Conservation (phyloP, 2,329 filamentous ascomycete genomes). For the Cladophialophora carrionii region DNA sequence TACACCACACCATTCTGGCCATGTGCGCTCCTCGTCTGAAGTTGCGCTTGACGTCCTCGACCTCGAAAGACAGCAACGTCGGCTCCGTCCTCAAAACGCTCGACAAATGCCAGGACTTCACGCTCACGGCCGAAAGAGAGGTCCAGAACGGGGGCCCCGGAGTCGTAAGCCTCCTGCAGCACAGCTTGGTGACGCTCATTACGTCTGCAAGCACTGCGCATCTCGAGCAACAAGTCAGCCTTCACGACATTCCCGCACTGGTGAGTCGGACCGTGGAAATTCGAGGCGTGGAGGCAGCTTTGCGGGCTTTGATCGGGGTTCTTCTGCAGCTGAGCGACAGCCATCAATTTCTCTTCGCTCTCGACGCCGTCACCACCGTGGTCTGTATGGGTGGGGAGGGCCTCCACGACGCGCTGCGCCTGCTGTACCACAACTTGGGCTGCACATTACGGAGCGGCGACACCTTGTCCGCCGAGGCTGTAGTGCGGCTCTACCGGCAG, state of each 20-base stretch:
- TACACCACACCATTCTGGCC: slow-evolving; percentile 63
- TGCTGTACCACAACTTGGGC: slow-evolving; percentile 47
- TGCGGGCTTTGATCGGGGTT: slow-evolving; percentile 48
- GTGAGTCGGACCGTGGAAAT: slow-evolving; percentile 44
- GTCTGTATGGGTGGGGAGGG: slow-evolving; percentile 49
- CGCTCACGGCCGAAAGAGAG: slow-evolving; percentile 18
- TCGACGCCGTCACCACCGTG: slow-evolving; percentile 51
- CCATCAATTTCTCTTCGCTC: slow-evolving; percentile 47
- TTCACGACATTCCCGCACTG: slow-evolving; percentile 53
- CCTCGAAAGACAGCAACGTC: slow-evolving; percentile 22
- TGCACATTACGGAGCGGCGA: slow-evolving; percentile 49
- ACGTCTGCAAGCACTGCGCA: slow-evolving; percentile 7
- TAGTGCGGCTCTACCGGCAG: slow-evolving; percentile 52
- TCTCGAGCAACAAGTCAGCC: slow-evolving; percentile 51
- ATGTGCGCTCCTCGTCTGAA: slow-evolving; percentile 47
- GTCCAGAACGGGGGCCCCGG: neutral
- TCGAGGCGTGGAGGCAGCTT: slow-evolving; percentile 47
- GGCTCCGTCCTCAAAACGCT: slow-evolving; percentile 14
- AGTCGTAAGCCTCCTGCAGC: slow-evolving; percentile 21
- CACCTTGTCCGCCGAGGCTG: slow-evolving; percentile 48
- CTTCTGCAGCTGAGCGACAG: slow-evolving; percentile 49
- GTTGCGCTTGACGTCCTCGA: slow-evolving; percentile 13
- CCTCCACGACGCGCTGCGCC: slow-evolving; percentile 47
- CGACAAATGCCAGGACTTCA: slow-evolving; percentile 23
- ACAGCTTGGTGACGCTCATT: slow-evolving; percentile 24